Percentiles rank a stretch among this genome's conserved stretches.
phyloP scores from a whole-genome alignment of 495 filamentous ascomycete species.

The Aspergillus leporis region DNA sequence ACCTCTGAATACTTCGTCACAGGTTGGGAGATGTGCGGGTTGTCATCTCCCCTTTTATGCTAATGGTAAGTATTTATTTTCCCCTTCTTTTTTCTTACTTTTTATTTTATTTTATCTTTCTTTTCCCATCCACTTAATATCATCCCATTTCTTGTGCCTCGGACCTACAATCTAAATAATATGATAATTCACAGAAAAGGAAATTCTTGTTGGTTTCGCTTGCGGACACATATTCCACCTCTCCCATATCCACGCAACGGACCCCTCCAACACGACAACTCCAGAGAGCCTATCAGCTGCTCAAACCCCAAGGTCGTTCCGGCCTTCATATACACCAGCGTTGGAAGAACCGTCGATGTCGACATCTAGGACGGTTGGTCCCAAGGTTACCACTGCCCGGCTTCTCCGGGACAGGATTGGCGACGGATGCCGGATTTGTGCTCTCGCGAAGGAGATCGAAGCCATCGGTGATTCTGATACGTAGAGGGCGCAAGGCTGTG shows the following conservation, averaged over 20 bases:
- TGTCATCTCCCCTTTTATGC: conserved; percentile 60
- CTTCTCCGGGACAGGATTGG: conserved; percentile 69
- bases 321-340: conserved; percentile 24
- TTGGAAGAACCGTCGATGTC: conserved; percentile 25
- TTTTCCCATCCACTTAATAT: neutral
- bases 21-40: conserved; percentile 52
- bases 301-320: conserved; percentile 33
- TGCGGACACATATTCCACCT: conserved; percentile 93
- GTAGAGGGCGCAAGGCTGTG: conserved; percentile 13
- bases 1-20: conserved; percentile 7
- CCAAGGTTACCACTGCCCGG: conserved; percentile 87
- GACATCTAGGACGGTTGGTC: conserved; percentile 64
- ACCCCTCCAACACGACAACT: conserved; percentile 25
- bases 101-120: neutral
- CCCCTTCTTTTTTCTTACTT: neutral
- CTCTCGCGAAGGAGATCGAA: conserved; percentile 41
- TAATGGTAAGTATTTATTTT: conserved; percentile 41
- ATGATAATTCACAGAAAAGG: conserved; percentile 50
- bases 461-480: conserved; percentile 30
- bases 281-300: conserved; percentile 26
- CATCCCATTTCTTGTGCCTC: neutral
- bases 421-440: conserved; percentile 71
- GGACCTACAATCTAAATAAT: conserved; percentile 3
- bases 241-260: conserved; percentile 62
- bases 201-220: conserved; percentile 85